Evolutionary conservation across 257 asterid genomes (phyloP).

Genomic region (Ehretia macrophylla): DNA sequence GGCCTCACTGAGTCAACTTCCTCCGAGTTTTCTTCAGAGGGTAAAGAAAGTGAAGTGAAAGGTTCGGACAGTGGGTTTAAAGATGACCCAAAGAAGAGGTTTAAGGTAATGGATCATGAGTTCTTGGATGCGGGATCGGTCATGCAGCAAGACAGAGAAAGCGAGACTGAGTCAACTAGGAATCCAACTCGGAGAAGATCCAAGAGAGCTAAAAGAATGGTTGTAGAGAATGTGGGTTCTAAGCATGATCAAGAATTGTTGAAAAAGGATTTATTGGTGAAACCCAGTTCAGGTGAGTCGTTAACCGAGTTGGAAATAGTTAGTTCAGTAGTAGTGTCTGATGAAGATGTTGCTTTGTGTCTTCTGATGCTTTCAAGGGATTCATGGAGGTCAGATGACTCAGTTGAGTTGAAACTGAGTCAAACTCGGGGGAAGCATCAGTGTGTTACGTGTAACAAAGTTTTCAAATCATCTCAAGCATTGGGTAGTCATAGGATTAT

Average conservation of each 20-base stretch:
- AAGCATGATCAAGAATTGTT: conserved; percentile 1
- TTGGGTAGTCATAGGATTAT: conserved; percentile 41
- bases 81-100: conserved; percentile 33
- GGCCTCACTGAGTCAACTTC: conserved; percentile 27
- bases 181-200: conserved; percentile 28
- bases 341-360: conserved; percentile 56
- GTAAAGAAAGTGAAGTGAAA: conserved; percentile 10
- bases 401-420: conserved; percentile 16
- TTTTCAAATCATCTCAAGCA: conserved; percentile 42
- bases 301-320: conserved; percentile 19
- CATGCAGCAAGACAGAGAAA: conserved; percentile 25
- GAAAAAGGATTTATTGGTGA: background rate
- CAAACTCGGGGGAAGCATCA: conserved; percentile 10
- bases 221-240: conserved; percentile 2
- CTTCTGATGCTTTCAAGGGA: conserved; percentile 66
- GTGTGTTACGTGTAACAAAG: conserved; percentile 33
- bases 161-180: conserved; percentile 30
- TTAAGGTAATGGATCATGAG: conserved; percentile 36
- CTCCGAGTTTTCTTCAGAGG: conserved; percentile 22
- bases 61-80: conserved; percentile 18
- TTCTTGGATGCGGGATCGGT: conserved; percentile 28
- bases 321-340: conserved; percentile 29
- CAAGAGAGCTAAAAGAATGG: conserved; percentile 21
- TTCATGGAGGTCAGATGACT: conserved; percentile 27
- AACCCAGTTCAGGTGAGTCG: conserved; percentile 18